A percentile compares a stretch with the other conserved stretches of the same genome.
Evolutionary conservation across 805 yeast species (phyloP).

Genomic region (Ogataea pilisensis): DNA sequence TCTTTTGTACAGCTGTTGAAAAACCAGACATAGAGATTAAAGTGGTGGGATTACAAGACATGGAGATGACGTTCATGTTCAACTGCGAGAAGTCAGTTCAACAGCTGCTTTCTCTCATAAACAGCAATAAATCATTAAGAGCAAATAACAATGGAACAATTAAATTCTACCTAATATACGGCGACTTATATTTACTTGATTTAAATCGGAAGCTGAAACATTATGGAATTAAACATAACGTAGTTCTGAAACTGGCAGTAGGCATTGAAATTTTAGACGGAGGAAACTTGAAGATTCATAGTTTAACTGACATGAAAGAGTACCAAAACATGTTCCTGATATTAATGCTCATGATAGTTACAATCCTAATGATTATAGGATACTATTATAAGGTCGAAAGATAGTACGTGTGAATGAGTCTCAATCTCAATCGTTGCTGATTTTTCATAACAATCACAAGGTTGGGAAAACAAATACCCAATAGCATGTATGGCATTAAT

Average conservation of each 20-base stretch:
- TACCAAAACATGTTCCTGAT: too few relatives aligned
- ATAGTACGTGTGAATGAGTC: too few relatives aligned
- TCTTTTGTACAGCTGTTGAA: too few relatives aligned
- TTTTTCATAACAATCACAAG: too few relatives aligned
- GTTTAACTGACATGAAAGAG: too few relatives aligned
- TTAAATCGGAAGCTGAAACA: background rate
- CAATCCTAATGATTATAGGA: too few relatives aligned
- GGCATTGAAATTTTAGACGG: background rate
- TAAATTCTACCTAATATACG: background rate
- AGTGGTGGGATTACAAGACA: background rate
- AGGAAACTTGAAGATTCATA: background rate
- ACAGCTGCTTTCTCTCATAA: background rate
- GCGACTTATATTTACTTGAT: background rate
- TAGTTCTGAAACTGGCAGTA: background rate
- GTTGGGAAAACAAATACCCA: too few relatives aligned
- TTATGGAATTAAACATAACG: background rate
- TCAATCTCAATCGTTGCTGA: too few relatives aligned
- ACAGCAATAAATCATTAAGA: too few relatives aligned
- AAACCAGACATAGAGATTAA: background rate
- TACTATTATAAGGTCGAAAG: too few relatives aligned
- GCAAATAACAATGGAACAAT: too few relatives aligned
- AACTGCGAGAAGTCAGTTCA: background rate
- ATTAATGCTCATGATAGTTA: too few relatives aligned
- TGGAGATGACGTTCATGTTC: background rate
- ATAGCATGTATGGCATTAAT: conserved; percentile 32